Evolutionary conservation across 2,329 filamentous ascomycete species (phyloP).

Genomic region (Aphanoascus verrucosus): DNA sequence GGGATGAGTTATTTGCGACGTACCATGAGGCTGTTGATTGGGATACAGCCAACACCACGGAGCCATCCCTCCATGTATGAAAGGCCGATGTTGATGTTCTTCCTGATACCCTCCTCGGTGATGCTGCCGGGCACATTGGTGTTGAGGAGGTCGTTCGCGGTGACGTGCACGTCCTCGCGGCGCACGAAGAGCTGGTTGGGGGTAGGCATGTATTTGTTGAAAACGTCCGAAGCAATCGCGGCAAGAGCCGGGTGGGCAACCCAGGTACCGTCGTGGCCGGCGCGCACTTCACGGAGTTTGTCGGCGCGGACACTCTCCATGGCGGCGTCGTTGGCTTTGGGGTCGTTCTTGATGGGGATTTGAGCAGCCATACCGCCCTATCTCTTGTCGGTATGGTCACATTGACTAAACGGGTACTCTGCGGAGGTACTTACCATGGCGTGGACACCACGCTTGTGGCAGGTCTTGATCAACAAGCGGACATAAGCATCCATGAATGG

Average conservation of each 20-base stretch:
- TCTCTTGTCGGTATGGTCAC: neutral
- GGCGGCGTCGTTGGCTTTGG: constrained; percentile 78
- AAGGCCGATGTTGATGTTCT: constrained; percentile 94
- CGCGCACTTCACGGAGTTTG: constrained; percentile 90
- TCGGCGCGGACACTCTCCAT: constrained; percentile 90
- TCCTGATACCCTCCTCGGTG: constrained; percentile 88
- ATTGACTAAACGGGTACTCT: neutral
- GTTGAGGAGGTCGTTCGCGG: constrained; percentile 84
- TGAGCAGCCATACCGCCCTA: constrained; percentile 89
- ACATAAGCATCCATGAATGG: constrained; percentile 98
- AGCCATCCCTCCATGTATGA: constrained; percentile 99
- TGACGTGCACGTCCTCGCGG: constrained; percentile 78
- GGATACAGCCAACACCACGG: constrained; percentile 85
- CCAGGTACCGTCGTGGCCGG: constrained; percentile 95
- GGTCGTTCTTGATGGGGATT: constrained; percentile 95
- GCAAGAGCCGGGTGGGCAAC: constrained; percentile 93
- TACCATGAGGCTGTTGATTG: constrained; percentile 92
- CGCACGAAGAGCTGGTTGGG: constrained; percentile 91
- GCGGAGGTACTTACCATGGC: constrained; percentile 56
- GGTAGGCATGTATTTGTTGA: constrained; percentile 97
- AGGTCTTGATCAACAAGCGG: constrained; percentile 94
- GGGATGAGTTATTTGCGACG: constrained; percentile 15
- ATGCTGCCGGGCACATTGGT: constrained; percentile 92
- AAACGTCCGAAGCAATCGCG: constrained; percentile 75
- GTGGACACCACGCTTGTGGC: constrained; percentile 92